phyloP scores from a whole-genome alignment of 2,329 filamentous ascomycete genomes.

The Fusarium multiceps region DNA sequence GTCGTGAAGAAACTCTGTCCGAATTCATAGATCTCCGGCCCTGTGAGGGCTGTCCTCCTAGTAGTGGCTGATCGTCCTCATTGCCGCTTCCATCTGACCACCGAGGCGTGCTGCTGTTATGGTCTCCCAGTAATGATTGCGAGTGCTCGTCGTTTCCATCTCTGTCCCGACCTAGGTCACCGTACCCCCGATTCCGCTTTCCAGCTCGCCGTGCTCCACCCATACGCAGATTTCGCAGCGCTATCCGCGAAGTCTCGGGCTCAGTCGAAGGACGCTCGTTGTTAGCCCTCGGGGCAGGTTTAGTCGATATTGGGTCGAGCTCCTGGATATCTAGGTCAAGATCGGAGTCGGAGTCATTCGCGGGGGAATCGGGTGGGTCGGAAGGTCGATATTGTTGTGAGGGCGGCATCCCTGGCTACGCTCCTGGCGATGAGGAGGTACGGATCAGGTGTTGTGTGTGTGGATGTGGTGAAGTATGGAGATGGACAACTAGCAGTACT shows the following conservation, averaged over 20 bases:
- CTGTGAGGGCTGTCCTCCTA: constrained; percentile 58
- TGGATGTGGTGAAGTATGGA: constrained; percentile 28
- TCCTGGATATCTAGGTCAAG: constrained; percentile 84
- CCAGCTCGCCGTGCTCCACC: constrained; percentile 68
- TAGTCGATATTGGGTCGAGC: constrained; percentile 72
- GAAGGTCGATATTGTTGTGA: constrained; percentile 63
- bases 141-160: constrained; percentile 73
- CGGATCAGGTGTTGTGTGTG: constrained; percentile 32
- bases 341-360: constrained; percentile 77
- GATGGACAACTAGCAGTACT: constrained; percentile 35
- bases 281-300: constrained; percentile 48
- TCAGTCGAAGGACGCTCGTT: constrained; percentile 50
- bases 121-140: constrained; percentile 73
- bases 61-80: constrained; percentile 78
- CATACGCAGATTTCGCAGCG: constrained; percentile 77
- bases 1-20: constrained; percentile 56
- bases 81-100: constrained; percentile 71
- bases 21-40: constrained; percentile 46
- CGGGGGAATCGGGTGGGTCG: constrained; percentile 72
- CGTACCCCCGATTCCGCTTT: constrained; percentile 67
- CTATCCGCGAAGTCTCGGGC: constrained; percentile 69
- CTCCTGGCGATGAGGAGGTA: constrained; percentile 22
- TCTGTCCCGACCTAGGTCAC: constrained; percentile 67
- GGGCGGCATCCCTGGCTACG: constrained; percentile 66
- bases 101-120: constrained; percentile 64